These are phyloP conservation scores for Solanum rostratum DNA, from an alignment of 257 asterid species.

Conservation along the genomic window DNA sequence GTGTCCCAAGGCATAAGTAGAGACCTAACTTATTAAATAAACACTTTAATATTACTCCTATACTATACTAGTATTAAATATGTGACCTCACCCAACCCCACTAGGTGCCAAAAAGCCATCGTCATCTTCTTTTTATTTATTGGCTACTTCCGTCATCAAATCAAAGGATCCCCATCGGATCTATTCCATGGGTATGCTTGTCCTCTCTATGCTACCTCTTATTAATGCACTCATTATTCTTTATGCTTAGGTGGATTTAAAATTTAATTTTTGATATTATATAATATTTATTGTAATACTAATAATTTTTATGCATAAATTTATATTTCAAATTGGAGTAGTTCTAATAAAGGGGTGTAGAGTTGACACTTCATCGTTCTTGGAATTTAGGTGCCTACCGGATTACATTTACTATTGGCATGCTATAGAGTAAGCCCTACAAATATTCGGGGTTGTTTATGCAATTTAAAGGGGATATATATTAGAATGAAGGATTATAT, in stretches of 20 bases:
- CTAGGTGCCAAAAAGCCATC: not conserved
- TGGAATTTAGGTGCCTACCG: not conserved
- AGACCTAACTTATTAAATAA: not conserved
- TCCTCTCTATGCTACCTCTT: not conserved
- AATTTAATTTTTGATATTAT: not conserved
- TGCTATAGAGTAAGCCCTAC: not conserved
- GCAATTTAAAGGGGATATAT: not conserved
- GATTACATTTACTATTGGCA: not conserved
- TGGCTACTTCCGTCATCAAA: not conserved
- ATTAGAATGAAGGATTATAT: not conserved
- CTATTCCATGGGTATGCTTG: not conserved
- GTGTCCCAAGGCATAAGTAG: not conserved
- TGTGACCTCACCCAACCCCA: not conserved
- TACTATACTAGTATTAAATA: not conserved
- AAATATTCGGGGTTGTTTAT: not conserved
- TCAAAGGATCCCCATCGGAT: not conserved
- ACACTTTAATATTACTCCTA: not conserved
- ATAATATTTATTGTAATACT: not conserved
- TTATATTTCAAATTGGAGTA: not conserved
- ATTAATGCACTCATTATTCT: not conserved
- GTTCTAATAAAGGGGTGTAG: too few species aligned
- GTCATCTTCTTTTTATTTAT: not conserved
- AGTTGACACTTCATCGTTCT: not conserved
- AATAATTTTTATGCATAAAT: not conserved
- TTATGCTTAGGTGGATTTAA: not conserved